Evolutionary conservation across 2,329 filamentous ascomycete species (phyloP).

Genomic region (Nannizziopsis arthrosporioides): DNA sequence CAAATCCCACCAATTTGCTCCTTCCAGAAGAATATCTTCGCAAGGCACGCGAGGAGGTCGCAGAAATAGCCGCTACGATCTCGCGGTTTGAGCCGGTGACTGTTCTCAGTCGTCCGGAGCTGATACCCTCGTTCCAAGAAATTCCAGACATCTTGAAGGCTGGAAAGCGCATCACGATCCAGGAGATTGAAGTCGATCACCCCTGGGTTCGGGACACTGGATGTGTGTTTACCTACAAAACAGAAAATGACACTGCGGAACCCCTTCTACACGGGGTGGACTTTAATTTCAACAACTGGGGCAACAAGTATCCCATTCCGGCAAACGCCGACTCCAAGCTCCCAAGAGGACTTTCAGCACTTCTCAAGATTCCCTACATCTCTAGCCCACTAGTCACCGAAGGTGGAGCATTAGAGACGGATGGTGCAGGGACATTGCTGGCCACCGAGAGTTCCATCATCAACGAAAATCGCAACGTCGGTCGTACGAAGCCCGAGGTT

Average conservation of each 20-base stretch:
- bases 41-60: slow-evolving; percentile 18
- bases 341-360: slow-evolving; percentile 8
- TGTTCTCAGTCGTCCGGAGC: slow-evolving; percentile 20
- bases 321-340: slow-evolving; percentile 15
- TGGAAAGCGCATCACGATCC: slow-evolving; percentile 16
- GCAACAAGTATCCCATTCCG: neutral
- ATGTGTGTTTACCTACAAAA: slow-evolving; percentile 19
- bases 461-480: slow-evolving; percentile 23
- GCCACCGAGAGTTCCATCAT: slow-evolving; percentile 26
- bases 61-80: slow-evolving; percentile 21
- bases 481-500: slow-evolving; percentile 17
- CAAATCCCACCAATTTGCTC: no score
- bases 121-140: no score
- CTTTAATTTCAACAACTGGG: no score
- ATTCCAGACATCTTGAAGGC: slow-evolving; percentile 11
- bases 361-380: slow-evolving; percentile 12
- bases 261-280: no score
- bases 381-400: slow-evolving; percentile 19
- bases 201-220: slow-evolving; percentile 25
- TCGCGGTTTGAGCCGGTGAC: slow-evolving; percentile 25
- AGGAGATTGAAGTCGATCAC: slow-evolving; percentile 19
- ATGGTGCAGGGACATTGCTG: slow-evolving; percentile 27
- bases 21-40: neutral
- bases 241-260: neutral
- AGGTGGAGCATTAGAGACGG: slow-evolving; percentile 26